Evolutionary conservation across 768 basidiomycete species (phyloP), one percentile per base, ranked within the genome.

Genomic region (Panus rudis): DNA sequence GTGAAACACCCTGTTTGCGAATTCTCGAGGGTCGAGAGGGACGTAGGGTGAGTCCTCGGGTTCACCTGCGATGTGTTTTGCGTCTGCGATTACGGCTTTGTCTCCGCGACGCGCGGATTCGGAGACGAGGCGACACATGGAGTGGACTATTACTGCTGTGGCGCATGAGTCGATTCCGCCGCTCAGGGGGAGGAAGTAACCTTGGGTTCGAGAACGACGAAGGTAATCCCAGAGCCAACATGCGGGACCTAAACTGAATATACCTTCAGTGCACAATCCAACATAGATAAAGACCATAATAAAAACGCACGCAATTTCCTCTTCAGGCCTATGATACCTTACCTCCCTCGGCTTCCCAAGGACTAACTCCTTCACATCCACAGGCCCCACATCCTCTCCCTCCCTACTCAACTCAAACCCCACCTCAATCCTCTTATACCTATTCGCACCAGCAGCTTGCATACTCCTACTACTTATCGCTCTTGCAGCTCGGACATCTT

Each of bases 141-240:
- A 97, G 58, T 81, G 89, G 1, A 96, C 89, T 51, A 99, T 98
- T 34, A 89, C 79, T 1, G 96, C 86, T 2, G 96, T 99, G 2
- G 96, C 92, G 56, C 96, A 99, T 53, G 90, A 92, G 61, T 99
- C 96, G 43, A 99, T 91, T 13, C 96, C 96, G 7, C 96, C 94
- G 44, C 90, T 92, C 12, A 99, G 72, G 1, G 96, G 94, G 17
- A 98, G 66, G 56, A 98, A 98, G 65, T 93, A 98, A 3, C 96
- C 96, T 51, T 92, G 88, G 0, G 85, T 91, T 7, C 89, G 73
- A 4, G 94, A 98, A 33, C 96, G 80, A 27, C 96, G 76, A 23
- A 99, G 78, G 57, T 98, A 99, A 60, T 99, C 96, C 96, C 96
- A 99, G n/a, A 99, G 71, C 96, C 96, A 99, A 58, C 96, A 98